phyloP scores from a whole-genome alignment of 2,329 filamentous ascomycete genomes.

The Cercospora brassicicola region DNA sequence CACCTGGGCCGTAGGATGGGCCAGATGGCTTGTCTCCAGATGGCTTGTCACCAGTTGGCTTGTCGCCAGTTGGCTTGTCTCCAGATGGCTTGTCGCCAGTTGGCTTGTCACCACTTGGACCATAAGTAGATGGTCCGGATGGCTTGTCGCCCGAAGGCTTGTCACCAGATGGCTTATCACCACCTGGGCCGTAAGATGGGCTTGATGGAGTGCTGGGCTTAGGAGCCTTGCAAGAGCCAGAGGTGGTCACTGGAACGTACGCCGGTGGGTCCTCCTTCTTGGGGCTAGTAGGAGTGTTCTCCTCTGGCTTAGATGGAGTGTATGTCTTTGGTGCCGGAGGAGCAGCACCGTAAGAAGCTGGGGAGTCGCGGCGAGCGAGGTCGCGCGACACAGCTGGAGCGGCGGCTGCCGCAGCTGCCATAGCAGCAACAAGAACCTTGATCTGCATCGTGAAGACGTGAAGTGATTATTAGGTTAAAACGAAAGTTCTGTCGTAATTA shows the following conservation, averaged over 20 bases:
- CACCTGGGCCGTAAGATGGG: not conserved
- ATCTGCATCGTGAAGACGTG: slow-evolving; percentile 3
- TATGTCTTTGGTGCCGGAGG: not conserved
- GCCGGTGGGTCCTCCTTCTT: not conserved
- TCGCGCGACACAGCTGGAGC: not conserved
- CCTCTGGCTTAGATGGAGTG: not conserved
- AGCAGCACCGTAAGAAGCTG: not conserved
- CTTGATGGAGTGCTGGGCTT: not conserved
- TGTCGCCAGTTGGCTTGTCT: too few relatives aligned
- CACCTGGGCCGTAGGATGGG: too few relatives aligned
- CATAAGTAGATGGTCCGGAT: not conserved
- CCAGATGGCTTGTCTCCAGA: too few relatives aligned
- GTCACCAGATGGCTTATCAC: not conserved
- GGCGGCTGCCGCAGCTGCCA: not conserved
- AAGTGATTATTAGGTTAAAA: slow-evolving; percentile 2
- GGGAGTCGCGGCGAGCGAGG: not conserved
- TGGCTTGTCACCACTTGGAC: not conserved
- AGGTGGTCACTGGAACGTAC: not conserved
- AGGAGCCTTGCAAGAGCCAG: not conserved
- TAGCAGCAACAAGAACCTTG: not conserved
- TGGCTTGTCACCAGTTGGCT: too few relatives aligned
- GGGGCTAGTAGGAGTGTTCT: not conserved
- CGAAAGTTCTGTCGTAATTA: slow-evolving; percentile 1
- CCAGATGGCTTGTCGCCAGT: not conserved
- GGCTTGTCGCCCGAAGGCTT: not conserved